Percentiles rank a stretch among this genome's conserved stretches.
These are phyloP conservation scores for Vigna hirtella DNA, from an alignment of 306 rosid genomes.

Conservation along the genomic window DNA sequence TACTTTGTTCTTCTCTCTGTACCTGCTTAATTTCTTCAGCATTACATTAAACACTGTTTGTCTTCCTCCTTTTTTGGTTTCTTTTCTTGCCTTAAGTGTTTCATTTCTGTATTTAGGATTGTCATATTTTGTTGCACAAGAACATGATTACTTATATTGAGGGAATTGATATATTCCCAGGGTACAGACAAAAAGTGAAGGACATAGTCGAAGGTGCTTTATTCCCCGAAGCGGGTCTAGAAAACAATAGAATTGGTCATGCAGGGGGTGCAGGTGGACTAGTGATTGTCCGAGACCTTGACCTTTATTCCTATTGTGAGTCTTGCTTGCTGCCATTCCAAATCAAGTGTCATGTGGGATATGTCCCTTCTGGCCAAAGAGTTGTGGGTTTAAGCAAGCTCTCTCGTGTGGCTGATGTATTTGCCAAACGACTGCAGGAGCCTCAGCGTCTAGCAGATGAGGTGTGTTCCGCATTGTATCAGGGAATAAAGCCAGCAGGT, in stretches of 20 bases:
- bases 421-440: conserved; percentile 56
- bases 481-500: conserved; percentile 83
- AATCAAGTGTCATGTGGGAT: conserved; percentile 88
- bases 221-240: conserved; percentile 89
- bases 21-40: conserved; percentile 6
- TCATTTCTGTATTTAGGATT: not conserved
- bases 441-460: conserved; percentile 62
- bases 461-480: conserved; percentile 43
- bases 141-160: not conserved
- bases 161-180: conserved; percentile 48
- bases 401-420: conserved; percentile 71
- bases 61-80: not conserved
- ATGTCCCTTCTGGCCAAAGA: conserved; percentile 82
- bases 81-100: conserved; percentile 10
- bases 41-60: conserved; percentile 1
- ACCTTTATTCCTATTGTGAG: conserved; percentile 87
- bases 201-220: conserved; percentile 92
- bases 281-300: conserved; percentile 87
- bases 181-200: conserved; percentile 78
- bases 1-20: not conserved
- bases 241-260: conserved; percentile 67
- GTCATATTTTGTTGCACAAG: conserved; percentile 11
- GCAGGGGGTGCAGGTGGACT: conserved; percentile 99
- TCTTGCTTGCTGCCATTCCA: conserved; percentile 94
- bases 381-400: conserved; percentile 96